Base-by-base conservation (phyloP, 2,329 filamentous ascomycete genomes). In the Colletotrichum musicola region DNA sequence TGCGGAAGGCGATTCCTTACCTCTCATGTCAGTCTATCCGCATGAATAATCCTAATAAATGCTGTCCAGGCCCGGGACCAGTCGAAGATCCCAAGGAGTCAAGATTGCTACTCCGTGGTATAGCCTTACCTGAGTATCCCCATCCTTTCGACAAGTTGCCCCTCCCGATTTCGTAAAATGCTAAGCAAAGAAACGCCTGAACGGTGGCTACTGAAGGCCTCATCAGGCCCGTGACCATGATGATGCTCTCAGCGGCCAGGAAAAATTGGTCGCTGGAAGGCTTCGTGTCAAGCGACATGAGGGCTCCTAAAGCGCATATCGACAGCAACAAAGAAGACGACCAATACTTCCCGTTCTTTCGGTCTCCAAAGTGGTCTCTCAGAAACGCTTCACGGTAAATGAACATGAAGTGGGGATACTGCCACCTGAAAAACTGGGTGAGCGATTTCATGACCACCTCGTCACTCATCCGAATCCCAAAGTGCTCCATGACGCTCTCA, bases 391-490 rank as follows among this genome's bases (percentile, higher is more conserved):
- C 75, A 0, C 75, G 73, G 30, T 77, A 77, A 2, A 77, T 73
- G 50, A 77, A 77, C 73, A 77, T 76, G 69, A 76, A 77, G n/a
- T 77, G 72, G 4, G 75, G 74, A 30, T 76, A 77, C 54, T 77
- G 75, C 71, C 72, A 75, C n/a, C 66, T 71, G 64, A 77, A 77
- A 54, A 77, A 77, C 2, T 71, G 68, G 22, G 72, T 55, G 1
- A 77, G 54, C 0, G 71, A 70, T 6, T 72, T 60, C 1, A 62
- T 69, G 18, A 77, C 69, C 3, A 72, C 53, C 14, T 72, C 65
- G 14, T 72, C 71, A 1, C 72, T 62, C 40, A 76, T 65, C 47
- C 73, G 59, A 53, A 74, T 75, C 4, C 71, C 73, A 7, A 75
- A 73, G n/a, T 74, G 74, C 10, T 69, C 57, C 13, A 72, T 57